These are phyloP conservation scores for Raddia distichophylla DNA, from an alignment of 176 grass and related monocot species.

Conservation along the genomic window DNA sequence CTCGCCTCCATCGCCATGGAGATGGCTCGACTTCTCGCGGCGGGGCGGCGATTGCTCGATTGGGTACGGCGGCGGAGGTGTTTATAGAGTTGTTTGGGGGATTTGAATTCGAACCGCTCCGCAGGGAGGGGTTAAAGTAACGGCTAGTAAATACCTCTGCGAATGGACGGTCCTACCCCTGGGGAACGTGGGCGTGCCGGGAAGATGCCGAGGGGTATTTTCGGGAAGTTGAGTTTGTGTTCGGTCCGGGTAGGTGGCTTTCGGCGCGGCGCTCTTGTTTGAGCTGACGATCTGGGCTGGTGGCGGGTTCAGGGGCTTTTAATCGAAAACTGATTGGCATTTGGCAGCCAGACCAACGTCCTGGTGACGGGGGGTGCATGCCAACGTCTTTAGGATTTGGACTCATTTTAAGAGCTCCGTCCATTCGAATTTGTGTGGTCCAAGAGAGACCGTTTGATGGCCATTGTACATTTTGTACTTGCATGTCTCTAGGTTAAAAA, in stretches of 20 bases:
- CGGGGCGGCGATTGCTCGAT: not conserved
- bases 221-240: not conserved
- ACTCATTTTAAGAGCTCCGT: not conserved
- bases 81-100: not conserved
- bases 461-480: not conserved
- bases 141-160: slow-evolving; percentile 35
- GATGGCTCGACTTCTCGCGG: not conserved
- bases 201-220: not conserved
- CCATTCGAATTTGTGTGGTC: not conserved
- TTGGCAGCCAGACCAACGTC: too few relatives aligned
- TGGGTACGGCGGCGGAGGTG: not conserved
- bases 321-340: not conserved
- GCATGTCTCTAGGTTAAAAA: not conserved
- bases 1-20: slow-evolving; percentile 28
- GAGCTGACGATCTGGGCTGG: not conserved
- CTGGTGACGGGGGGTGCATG: too few relatives aligned
- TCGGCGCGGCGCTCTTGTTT: not conserved
- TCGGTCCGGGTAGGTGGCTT: not conserved
- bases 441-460: not conserved
- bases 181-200: not conserved
- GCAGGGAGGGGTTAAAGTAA: slow-evolving; percentile 10
- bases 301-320: slow-evolving; percentile 1
- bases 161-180: not conserved
- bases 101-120: slow-evolving; percentile 33
- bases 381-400: too few relatives aligned